A percentile compares a stretch with the other conserved stretches of the same genome.
Conservation (phyloP, 2,329 filamentous ascomycete species). For the Furcasterigmium furcatum region DNA sequence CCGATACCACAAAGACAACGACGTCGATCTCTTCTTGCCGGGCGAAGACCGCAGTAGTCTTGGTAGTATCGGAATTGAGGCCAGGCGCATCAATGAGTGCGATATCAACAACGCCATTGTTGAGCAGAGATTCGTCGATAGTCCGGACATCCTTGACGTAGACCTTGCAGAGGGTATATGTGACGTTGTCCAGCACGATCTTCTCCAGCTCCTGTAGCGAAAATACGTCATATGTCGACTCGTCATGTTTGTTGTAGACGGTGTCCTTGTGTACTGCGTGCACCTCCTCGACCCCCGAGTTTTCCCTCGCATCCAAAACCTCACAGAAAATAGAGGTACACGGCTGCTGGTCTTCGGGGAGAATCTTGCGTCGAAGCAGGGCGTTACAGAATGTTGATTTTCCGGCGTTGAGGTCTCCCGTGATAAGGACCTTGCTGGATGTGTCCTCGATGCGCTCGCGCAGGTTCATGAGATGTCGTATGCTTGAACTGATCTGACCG, state of each 20-base stretch:
- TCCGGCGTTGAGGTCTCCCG: conserved; percentile 92
- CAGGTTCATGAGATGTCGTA: conserved; percentile 82
- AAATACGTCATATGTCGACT: conserved; percentile 91
- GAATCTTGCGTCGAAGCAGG: conserved; percentile 83
- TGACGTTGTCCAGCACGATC: conserved; percentile 84
- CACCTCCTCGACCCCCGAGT: conserved; percentile 88
- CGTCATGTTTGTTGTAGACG: conserved; percentile 83
- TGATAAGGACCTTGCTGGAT: conserved; percentile 93
- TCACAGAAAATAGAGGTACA: conserved; percentile 99
- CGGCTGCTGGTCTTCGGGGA: conserved; percentile 96
- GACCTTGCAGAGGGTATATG: conserved; percentile 93
- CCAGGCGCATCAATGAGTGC: conserved; percentile 95
- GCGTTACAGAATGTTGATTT: conserved; percentile 99
- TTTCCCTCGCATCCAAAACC: conserved; percentile 88
- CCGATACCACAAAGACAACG: conserved; percentile 96
- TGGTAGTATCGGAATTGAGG: conserved; percentile 91
- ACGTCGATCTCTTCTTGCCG: conserved; percentile 98
- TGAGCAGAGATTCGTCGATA: conserved; percentile 90
- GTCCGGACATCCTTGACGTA: conserved; percentile 88
- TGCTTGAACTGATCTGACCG: conserved; percentile 89
- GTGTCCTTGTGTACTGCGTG: conserved; percentile 85
- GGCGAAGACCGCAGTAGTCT: conserved; percentile 96
- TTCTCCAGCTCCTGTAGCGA: conserved; percentile 74
- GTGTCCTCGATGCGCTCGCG: conserved; percentile 96
- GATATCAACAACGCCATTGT: conserved; percentile 97